Conservation (phyloP, 1,284 basidiomycete species). For the Pseudozyma sp. region DNA sequence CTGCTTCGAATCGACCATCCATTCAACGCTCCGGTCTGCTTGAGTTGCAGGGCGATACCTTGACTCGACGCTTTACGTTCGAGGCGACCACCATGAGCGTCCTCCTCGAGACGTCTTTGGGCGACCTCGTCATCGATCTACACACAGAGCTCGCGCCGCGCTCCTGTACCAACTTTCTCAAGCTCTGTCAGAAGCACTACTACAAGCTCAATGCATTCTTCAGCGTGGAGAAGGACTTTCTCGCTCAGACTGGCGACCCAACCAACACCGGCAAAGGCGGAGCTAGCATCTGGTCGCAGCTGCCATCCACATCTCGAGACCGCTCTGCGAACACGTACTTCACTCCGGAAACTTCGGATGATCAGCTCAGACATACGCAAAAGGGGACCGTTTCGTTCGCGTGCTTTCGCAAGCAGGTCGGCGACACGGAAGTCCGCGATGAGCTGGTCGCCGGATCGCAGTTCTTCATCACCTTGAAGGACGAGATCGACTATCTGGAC, state of each 20-base stretch:
- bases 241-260: slow-evolving; percentile 94
- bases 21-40: too few relatives aligned
- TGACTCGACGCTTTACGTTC: too few relatives aligned
- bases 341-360: slow-evolving; percentile 78
- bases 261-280: slow-evolving; percentile 88
- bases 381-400: slow-evolving; percentile 82
- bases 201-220: slow-evolving; percentile 92
- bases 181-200: slow-evolving; percentile 95
- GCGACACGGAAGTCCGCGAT: slow-evolving; percentile 55
- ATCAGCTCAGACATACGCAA: slow-evolving; percentile 81
- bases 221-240: slow-evolving; percentile 92
- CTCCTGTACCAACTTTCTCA: slow-evolving; percentile 94
- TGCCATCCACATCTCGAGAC: slow-evolving; percentile 69
- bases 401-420: slow-evolving; percentile 20
- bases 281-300: slow-evolving; percentile 36
- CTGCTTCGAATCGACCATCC: too few relatives aligned
- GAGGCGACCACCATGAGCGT: slow-evolving; percentile 80
- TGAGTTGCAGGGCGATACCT: too few relatives aligned
- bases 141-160: slow-evolving; percentile 90
- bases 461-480: slow-evolving; percentile 93
- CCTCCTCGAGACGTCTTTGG: slow-evolving; percentile 92
- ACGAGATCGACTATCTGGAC: slow-evolving; percentile 92
- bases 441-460: slow-evolving; percentile 89
- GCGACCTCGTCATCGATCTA: slow-evolving; percentile 94
- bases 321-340: slow-evolving; percentile 78